Base-by-base conservation (phyloP, 1,139 yeast species). In the Magnusiomyces fungicola region DNA sequence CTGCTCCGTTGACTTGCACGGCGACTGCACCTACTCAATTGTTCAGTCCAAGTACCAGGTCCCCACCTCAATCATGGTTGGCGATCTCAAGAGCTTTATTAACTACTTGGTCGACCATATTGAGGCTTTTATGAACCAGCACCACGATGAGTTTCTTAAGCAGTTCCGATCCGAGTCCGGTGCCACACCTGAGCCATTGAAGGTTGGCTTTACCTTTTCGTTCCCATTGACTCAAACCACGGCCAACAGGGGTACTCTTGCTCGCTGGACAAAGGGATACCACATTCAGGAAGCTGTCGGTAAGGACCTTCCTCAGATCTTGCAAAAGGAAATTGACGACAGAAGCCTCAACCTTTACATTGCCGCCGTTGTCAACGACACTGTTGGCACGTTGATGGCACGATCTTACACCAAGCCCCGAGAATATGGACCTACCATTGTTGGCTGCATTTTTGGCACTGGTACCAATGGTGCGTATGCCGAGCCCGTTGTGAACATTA, bases 241-340 rank as follows among this genome's bases (percentile, higher is more conserved):
- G 3, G 71, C 90, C 57, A 76, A 81, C 62, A 71, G 79, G 9
- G 97, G 97, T 53, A 80, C 77, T 3, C 76, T 90, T 58, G 76
- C 90, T 51, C 82, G 97, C 66, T 90, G 97, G 97, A 88, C 97
- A 29, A 90, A 90, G 68, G 97, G 97, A 33, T 90, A 84, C 66
- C 80, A 85, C 60, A 83, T 90, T 59, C 78, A 79, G 33, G 97
- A 90, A 59, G 80, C 87, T 41, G 86, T 90, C 38, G 94, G 87
- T 48, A 71, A 81, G 63, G 97, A 90, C 62, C 83, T 90, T 42
- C 94, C 87, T 47, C 72, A 72, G 46, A 67, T 81, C 47, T 75
- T 88, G 56, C 97, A 90, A 68, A 64, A 67, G 7, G 84, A 85
- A 53, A 63, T 90, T 50, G 83, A 85, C 59, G 64, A 61, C 12